These are phyloP conservation scores for Phytophthora melonis DNA, from an alignment of 352 stramenopile species.

Conservation along the genomic window DNA sequence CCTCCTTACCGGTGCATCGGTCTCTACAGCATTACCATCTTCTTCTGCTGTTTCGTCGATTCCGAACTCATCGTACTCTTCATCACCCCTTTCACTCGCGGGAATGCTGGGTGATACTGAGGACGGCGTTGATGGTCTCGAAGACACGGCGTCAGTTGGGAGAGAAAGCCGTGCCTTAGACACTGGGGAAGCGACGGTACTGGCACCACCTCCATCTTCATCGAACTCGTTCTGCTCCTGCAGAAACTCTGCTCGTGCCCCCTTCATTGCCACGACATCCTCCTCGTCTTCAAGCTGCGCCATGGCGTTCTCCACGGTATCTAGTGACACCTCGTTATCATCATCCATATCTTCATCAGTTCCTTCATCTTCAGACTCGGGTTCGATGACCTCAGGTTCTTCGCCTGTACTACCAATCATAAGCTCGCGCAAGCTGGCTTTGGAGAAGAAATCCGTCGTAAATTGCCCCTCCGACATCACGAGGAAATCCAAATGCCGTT, in stretches of 20 bases:
- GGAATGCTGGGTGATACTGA: conserved; percentile 48
- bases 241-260: conserved; percentile 66
- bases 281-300: conserved; percentile 95
- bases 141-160: conserved; percentile 7
- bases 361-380: conserved; percentile 57
- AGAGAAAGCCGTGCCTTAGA: conserved; percentile 1
- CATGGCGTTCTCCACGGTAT: conserved; percentile 94
- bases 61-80: conserved; percentile 47
- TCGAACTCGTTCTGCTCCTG: conserved; percentile 74
- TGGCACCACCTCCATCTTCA: conserved; percentile 45
- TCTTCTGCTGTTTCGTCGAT: conserved; percentile 40
- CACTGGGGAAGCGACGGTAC: conserved; percentile 14
- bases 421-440: conserved; percentile 91
- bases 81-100: conserved; percentile 51
- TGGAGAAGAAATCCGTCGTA: conserved; percentile 88
- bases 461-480: conserved; percentile 86
- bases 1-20: conserved; percentile 17
- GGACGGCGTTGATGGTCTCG: conserved; percentile 47
- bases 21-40: conserved; percentile 20
- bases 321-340: conserved; percentile 66
- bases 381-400: conserved; percentile 33
- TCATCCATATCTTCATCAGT: conserved; percentile 49
- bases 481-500: conserved; percentile 97
- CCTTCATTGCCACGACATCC: conserved; percentile 94
- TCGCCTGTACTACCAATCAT: conserved; percentile 59